phyloP scores from a whole-genome alignment of 352 stramenopile species.

The Phytophthora cactorum region DNA sequence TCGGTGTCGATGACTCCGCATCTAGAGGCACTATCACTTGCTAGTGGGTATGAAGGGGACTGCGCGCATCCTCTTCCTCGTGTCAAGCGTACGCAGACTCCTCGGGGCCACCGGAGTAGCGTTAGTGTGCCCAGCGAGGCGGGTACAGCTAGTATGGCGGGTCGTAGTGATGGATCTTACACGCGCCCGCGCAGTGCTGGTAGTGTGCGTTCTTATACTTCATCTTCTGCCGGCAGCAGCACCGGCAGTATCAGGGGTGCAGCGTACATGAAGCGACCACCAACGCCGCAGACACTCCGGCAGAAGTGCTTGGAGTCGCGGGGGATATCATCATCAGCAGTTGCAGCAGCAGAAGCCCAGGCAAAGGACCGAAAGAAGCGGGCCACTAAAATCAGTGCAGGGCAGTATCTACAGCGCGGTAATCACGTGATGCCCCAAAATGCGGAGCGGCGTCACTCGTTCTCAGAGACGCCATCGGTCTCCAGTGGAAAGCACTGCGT shows the following conservation, averaged over 20 bases:
- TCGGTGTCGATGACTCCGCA: conserved; percentile 43
- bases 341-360: conserved; percentile 21
- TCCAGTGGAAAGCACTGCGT: conserved; percentile 13
- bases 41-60: conserved; percentile 8
- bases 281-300: conserved; percentile 65
- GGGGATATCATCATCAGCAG: conserved; percentile 21
- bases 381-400: conserved; percentile 7
- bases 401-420: background rate
- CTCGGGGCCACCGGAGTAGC: conserved; percentile 6
- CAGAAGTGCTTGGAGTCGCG: conserved; percentile 76
- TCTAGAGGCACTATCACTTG: conserved; percentile 34
- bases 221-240: conserved; percentile 26
- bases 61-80: conserved; percentile 7
- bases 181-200: conserved; percentile 61
- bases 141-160: conserved; percentile 19
- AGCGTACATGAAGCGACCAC: conserved; percentile 63
- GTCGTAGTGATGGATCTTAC: conserved; percentile 14
- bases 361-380: conserved; percentile 45
- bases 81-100: conserved; percentile 4
- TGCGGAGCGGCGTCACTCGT: conserved; percentile 47
- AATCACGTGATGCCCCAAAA: conserved; percentile 10
- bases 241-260: conserved; percentile 51
- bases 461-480: conserved; percentile 35
- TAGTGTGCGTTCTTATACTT: conserved; percentile 46
- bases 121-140: conserved; percentile 10